Evolutionary conservation across 1,139 yeast genomes (phyloP).

Genomic region (Protomyces pachydermus): DNA sequence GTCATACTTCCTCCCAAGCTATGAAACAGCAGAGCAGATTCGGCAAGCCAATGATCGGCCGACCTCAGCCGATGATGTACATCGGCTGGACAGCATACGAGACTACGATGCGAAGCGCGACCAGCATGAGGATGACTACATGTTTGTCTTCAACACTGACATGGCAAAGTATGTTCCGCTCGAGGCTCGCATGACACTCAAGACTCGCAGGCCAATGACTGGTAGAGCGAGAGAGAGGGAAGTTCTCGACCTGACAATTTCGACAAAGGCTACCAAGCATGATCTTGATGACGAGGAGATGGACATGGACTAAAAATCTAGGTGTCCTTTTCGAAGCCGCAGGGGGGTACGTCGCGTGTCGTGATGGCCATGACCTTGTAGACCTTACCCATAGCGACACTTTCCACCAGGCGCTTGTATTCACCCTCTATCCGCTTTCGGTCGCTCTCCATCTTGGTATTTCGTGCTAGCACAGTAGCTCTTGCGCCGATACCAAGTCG

Average conservation of each 20-base stretch:
- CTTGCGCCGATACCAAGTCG: constrained; percentile 71
- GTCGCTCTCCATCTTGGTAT: constrained; percentile 38
- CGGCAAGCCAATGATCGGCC: constrained; percentile 35
- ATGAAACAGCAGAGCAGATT: constrained; percentile 28
- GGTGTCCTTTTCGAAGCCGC: constrained; percentile 48
- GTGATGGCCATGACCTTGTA: constrained; percentile 68
- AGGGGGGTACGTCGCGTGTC: constrained; percentile 52
- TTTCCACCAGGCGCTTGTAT: constrained; percentile 60
- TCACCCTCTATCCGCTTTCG: constrained; percentile 50
- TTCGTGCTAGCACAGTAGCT: constrained; percentile 43
- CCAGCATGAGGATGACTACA: constrained; percentile 51
- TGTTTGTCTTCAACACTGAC: constrained; percentile 52
- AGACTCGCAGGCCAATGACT: neutral
- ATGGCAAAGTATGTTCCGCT: constrained; percentile 68
- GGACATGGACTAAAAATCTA: constrained; percentile 46
- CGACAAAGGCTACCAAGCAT: neutral
- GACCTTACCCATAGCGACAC: constrained; percentile 68
- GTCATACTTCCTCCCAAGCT: constrained; percentile 31
- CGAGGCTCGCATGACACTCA: constrained; percentile 66
- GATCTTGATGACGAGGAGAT: neutral
- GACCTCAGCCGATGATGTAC: constrained; percentile 45
- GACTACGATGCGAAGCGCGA: constrained; percentile 71
- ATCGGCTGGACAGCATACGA: constrained; percentile 58
- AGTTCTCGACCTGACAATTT: neutral
- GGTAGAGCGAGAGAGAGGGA: neutral